Evolutionary conservation across 2,329 filamentous ascomycete species (phyloP), one percentile per base, ranked within the genome.

Genomic region (Lachnellula arida): DNA sequence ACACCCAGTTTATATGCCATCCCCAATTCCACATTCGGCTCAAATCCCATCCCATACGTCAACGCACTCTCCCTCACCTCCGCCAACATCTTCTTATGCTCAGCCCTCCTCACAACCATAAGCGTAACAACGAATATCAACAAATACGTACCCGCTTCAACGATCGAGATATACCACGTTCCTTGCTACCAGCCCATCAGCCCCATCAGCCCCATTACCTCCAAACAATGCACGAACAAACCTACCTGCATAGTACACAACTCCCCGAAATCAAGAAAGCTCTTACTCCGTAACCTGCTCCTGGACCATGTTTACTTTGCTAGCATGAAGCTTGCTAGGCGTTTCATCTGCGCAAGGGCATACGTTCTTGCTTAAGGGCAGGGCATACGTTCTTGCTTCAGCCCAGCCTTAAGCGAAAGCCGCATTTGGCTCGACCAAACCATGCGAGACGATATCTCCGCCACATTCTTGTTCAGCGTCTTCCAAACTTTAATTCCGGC

Each of bases 201-300:
- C 40, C 17, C 19, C 39, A n/a, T 28, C 25, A 7, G 25, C 17
- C 34, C 23, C 25, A 11, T 14, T 19, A 19, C 9, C 2, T 14
- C 17, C 14, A 34, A 32, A 35, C 23, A 8, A 19, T 15, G 34
- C 3, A 32, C 28, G 9, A 32, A 32, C 9, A 32, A 32, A 9
- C 57, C 40, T 46, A 64, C 63, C 60, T 65, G 63, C 14, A 54
- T 46, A 6, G 40, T 59, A 50, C 63, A 65, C 46, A 65, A 40
- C 34, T 54, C 55, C n/a, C 59, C 61, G 56, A 64, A 65, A 56
- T 63, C 39, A 12, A 63, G 7, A 39, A 57, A 63, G 8, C 42
- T 56, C 47, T 57, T 35, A 19, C 19, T 19, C 19, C 19, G 19
- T 19, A 4, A 61, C 60, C 37, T 63, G 39, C 2, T 46, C 53